These are phyloP conservation scores for Drosera capensis DNA, from an alignment of 148 eudicot genomes.

Conservation along the genomic window DNA sequence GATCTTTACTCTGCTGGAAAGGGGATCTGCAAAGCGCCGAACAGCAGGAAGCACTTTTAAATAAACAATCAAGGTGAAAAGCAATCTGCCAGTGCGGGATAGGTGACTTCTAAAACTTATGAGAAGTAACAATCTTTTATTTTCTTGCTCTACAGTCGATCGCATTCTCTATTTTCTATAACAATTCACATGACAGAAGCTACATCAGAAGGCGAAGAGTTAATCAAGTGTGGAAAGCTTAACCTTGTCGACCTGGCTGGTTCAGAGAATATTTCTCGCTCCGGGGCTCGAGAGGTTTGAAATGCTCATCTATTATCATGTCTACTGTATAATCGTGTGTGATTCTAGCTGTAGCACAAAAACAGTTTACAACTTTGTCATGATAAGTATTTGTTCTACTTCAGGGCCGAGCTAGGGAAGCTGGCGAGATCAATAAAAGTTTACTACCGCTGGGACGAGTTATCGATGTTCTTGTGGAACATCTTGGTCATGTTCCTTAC, in stretches of 20 bases:
- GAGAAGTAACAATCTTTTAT: neutral
- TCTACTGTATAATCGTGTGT: no score
- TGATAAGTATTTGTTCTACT: no score
- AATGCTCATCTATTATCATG: neutral
- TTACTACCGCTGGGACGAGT: conserved; percentile 78
- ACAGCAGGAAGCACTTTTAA: conserved; percentile 87
- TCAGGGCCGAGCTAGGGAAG: conserved; percentile 96
- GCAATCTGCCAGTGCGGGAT: neutral
- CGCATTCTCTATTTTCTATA: conserved; percentile 84
- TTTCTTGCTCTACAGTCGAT: conserved; percentile 65
- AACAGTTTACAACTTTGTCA: neutral
- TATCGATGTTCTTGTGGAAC: conserved; percentile 87
- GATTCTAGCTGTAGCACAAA: no score
- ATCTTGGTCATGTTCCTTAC: conserved; percentile 85
- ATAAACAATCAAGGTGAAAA: conserved; percentile 82
- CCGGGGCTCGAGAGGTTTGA: conserved; percentile 91
- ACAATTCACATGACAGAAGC: conserved; percentile 94
- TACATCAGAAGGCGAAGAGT: conserved; percentile 95
- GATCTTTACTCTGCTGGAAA: conserved; percentile 82
- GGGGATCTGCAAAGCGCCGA: conserved; percentile 92
- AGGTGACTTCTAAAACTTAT: neutral
- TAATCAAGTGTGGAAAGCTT: conserved; percentile 87
- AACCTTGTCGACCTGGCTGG: conserved; percentile 94
- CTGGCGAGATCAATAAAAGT: conserved; percentile 95
- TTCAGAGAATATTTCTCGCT: conserved; percentile 88